phyloP scores from a whole-genome alignment of 176 grass and related monocot genomes.

The Aechmea fasciata region DNA sequence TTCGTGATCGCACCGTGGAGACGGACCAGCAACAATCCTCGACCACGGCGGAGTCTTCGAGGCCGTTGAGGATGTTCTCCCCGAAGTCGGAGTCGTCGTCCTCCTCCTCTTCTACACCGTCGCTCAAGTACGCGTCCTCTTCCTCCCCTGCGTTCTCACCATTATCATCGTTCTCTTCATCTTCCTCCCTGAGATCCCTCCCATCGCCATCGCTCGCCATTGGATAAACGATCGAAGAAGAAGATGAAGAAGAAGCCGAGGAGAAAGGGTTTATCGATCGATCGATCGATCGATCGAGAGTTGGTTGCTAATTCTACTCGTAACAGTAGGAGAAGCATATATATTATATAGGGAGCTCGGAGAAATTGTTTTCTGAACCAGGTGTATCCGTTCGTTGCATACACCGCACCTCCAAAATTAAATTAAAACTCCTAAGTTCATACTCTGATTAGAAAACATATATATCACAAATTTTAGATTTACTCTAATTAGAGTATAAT shows the following conservation, averaged over 20 bases:
- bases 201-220: constrained; percentile 35
- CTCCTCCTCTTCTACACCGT: constrained; percentile 56
- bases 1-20: constrained; percentile 31
- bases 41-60: constrained; percentile 42
- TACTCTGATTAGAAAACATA: too few relatives aligned
- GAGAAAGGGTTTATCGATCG: neutral
- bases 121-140: constrained; percentile 66
- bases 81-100: constrained; percentile 40
- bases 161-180: constrained; percentile 6
- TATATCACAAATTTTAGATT: too few relatives aligned
- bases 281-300: neutral
- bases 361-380: too few relatives aligned
- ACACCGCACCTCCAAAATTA: too few relatives aligned
- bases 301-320: neutral
- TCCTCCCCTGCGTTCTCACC: constrained; percentile 47
- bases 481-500: too few relatives aligned
- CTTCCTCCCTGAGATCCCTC: constrained; percentile 28
- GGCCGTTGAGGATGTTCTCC: constrained; percentile 62
- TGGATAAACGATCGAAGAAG: neutral
- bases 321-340: too few relatives aligned
- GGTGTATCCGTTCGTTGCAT: too few relatives aligned
- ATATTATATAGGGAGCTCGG: too few relatives aligned
- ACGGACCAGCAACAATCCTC: constrained; percentile 78
- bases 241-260: neutral
- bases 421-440: too few relatives aligned